These are phyloP conservation scores for Fusarium napiforme DNA, from an alignment of 2,329 filamentous ascomycete genomes.

Conservation along the genomic window DNA sequence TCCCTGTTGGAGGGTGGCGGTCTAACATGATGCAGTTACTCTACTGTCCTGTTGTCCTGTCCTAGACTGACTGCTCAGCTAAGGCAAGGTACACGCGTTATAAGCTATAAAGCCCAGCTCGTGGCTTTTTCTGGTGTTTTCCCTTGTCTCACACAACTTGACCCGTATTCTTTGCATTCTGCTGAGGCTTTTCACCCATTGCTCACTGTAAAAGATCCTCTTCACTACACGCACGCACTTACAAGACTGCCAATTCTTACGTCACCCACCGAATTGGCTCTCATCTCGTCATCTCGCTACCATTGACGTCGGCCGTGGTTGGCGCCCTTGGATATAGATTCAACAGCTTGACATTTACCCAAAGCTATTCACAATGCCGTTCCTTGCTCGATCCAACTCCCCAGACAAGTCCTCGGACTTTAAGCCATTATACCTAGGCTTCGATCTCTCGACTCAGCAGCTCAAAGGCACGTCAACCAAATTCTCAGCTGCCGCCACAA, in stretches of 20 bases:
- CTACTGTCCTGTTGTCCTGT: not conserved
- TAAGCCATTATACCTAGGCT: conserved; percentile 82
- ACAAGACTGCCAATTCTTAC: not conserved
- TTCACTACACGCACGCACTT: not conserved
- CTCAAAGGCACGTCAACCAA: conserved; percentile 76
- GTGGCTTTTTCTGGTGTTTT: conserved; percentile 28
- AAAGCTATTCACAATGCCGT: conserved; percentile 24
- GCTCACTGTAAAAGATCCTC: not conserved
- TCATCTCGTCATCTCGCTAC: conserved; percentile 26
- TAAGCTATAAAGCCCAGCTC: conserved; percentile 19
- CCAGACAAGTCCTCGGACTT: conserved; percentile 29
- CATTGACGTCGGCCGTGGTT: conserved; percentile 22
- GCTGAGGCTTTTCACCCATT: not conserved
- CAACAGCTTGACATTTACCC: not conserved
- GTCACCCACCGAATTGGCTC: conserved; percentile 11
- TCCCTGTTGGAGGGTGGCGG: conserved; percentile 35
- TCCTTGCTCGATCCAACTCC: conserved; percentile 13
- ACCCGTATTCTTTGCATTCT: not conserved
- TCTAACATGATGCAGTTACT: conserved; percentile 30
- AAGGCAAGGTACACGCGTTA: not conserved
- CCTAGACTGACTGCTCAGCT: conserved; percentile 1
- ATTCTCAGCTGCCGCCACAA: not conserved
- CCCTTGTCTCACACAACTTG: conserved; percentile 5
- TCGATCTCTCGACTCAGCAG: conserved; percentile 97
- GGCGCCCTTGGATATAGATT: not conserved